Evolutionary conservation across 1,284 basidiomycete species (phyloP).

Genomic region (Pyrrhoderma lamaoense): DNA sequence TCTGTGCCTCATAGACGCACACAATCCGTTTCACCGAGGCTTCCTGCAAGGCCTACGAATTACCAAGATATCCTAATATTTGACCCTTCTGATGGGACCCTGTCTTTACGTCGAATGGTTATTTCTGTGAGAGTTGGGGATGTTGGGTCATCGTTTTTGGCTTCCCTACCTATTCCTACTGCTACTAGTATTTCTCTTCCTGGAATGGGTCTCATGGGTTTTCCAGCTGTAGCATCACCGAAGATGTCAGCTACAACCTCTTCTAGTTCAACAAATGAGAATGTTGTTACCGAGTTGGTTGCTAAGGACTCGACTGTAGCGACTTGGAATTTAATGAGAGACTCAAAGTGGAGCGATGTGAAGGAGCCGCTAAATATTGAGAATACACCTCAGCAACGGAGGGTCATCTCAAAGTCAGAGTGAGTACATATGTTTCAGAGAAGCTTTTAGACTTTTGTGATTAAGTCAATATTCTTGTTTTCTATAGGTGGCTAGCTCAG

Average conservation of each 20-base stretch:
- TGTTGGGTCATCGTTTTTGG: slow-evolving; percentile 13
- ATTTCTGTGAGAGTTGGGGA: slow-evolving; percentile 35
- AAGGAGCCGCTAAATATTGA: slow-evolving; percentile 30
- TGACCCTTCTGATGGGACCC: slow-evolving; percentile 48
- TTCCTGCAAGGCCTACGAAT: slow-evolving; percentile 33
- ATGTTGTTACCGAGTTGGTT: slow-evolving; percentile 35
- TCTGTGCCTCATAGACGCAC: slow-evolving; percentile 29
- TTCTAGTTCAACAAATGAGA: slow-evolving; percentile 13
- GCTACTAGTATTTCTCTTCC: slow-evolving; percentile 40
- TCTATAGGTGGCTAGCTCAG: slow-evolving; percentile 55
- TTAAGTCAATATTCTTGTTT: background rate
- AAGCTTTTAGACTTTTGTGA: slow-evolving; percentile 6
- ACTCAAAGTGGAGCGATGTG: slow-evolving; percentile 48
- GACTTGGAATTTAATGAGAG: slow-evolving; percentile 58
- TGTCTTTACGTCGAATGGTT: slow-evolving; percentile 48
- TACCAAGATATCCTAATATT: slow-evolving; percentile 62
- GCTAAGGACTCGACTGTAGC: slow-evolving; percentile 51
- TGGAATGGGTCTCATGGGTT: slow-evolving; percentile 33
- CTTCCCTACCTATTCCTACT: slow-evolving; percentile 31
- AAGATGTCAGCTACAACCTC: slow-evolving; percentile 6
- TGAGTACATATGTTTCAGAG: slow-evolving; percentile 21
- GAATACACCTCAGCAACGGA: slow-evolving; percentile 20
- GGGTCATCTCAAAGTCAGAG: slow-evolving; percentile 17
- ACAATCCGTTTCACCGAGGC: slow-evolving; percentile 29
- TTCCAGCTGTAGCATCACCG: slow-evolving; percentile 23